These are phyloP conservation scores for Nannochloropsis salina DNA, from an alignment of 108 stramenopile species.

Conservation along the genomic window DNA sequence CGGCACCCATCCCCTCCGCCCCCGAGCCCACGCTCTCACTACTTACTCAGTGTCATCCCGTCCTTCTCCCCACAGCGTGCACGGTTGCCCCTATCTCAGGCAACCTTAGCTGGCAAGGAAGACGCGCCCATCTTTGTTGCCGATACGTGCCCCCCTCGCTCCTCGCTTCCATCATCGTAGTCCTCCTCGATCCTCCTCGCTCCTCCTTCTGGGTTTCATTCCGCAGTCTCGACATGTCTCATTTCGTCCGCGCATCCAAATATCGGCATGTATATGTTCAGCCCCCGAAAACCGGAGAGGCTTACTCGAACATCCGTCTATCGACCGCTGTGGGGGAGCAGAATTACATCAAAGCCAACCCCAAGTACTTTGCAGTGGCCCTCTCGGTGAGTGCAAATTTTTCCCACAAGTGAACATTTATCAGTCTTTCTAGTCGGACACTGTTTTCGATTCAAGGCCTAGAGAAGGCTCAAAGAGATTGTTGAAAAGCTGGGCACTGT, in stretches of 20 bases:
- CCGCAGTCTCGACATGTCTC: slow-evolving; percentile 43
- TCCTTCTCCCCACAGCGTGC: too few relatives aligned
- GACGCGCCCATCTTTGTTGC: not conserved
- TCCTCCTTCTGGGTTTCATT: not conserved
- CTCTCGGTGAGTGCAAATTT: slow-evolving; percentile 53
- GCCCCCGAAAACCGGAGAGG: slow-evolving; percentile 52
- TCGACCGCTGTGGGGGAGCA: slow-evolving; percentile 93
- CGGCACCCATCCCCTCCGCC: too few relatives aligned
- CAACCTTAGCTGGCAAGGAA: not conserved
- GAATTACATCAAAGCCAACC: slow-evolving; percentile 96
- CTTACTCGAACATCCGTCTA: slow-evolving; percentile 72
- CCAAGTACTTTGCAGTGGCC: slow-evolving; percentile 93
- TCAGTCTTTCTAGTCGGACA: not conserved
- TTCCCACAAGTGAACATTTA: not conserved
- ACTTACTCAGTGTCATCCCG: too few relatives aligned
- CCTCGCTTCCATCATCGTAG: not conserved
- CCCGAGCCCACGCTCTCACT: too few relatives aligned
- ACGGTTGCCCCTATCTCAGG: not conserved
- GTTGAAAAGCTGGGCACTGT: not conserved
- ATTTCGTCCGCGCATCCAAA: slow-evolving; percentile 60
- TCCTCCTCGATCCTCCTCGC: not conserved
- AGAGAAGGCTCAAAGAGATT: not conserved
- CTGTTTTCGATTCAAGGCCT: not conserved
- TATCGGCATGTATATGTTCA: slow-evolving; percentile 62
- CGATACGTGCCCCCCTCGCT: not conserved